These are phyloP conservation scores for Agarophyton chilense DNA, from an alignment of 23 red algal species.

Conservation along the genomic window DNA sequence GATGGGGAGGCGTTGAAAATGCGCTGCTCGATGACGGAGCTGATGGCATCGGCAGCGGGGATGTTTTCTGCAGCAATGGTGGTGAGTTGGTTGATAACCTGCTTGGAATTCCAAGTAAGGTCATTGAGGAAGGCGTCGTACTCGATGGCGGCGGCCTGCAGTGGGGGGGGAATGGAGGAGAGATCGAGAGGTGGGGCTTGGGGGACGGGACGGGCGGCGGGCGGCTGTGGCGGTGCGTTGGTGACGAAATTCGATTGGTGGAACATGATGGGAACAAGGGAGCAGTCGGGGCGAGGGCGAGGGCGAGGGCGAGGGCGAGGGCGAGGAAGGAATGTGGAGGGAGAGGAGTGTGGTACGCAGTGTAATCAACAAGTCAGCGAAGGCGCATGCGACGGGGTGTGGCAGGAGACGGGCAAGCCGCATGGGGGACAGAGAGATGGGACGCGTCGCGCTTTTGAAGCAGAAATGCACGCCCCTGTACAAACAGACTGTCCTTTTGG, in stretches of 20 bases:
- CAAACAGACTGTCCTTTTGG: too few relatives aligned
- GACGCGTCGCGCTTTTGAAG: too few relatives aligned
- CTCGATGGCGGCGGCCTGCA: slow-evolving; percentile 59
- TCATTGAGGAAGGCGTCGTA: slow-evolving; percentile 81
- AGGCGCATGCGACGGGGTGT: not conserved
- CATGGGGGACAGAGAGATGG: too few relatives aligned
- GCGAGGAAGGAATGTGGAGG: not conserved
- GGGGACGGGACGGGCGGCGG: not conserved
- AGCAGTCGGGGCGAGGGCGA: not conserved
- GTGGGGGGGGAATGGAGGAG: slow-evolving; percentile 21
- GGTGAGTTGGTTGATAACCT: slow-evolving; percentile 82
- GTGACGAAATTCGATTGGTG: slow-evolving; percentile 4
- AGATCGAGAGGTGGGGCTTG: slow-evolving; percentile 17
- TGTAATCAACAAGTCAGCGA: not conserved
- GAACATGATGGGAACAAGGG: not conserved
- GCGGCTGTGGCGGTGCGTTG: not conserved
- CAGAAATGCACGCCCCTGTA: too few relatives aligned
- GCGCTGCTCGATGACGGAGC: slow-evolving; percentile 69
- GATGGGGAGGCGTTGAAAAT: slow-evolving; percentile 45
- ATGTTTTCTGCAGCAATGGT: slow-evolving; percentile 84
- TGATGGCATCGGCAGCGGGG: slow-evolving; percentile 52
- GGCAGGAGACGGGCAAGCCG: not conserved
- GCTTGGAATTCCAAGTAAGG: slow-evolving; percentile 88
- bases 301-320: not conserved
- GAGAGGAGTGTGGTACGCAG: not conserved